Evolutionary conservation across 495 filamentous ascomycete genomes (phyloP).

Genomic region (Tuber umbilicatum): DNA sequence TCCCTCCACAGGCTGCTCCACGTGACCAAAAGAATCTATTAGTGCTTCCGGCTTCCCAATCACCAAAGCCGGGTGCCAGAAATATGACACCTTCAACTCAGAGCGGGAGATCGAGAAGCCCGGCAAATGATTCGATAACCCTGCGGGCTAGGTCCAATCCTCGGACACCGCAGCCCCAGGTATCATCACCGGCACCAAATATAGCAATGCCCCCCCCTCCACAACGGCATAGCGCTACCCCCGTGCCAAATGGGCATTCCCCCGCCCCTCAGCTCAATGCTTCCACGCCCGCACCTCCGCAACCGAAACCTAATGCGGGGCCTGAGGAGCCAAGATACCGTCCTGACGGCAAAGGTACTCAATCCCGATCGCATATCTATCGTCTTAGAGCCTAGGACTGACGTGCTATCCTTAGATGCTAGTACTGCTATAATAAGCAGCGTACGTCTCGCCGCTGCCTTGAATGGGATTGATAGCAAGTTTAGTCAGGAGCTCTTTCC

Average conservation of each 20-base stretch:
- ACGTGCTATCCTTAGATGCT: conserved; percentile 43
- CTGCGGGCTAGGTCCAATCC: conserved; percentile 25
- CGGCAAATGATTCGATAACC: conserved; percentile 29
- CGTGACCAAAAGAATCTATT: conserved; percentile 8
- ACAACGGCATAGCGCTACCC: conserved; percentile 35
- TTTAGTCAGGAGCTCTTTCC: conserved; percentile 47
- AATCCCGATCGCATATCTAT: conserved; percentile 24
- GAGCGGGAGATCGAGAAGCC: conserved; percentile 18
- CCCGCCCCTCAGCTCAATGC: conserved; percentile 28
- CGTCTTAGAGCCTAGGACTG: conserved; percentile 35
- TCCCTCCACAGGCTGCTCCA: background rate
- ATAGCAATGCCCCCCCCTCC: conserved; percentile 30
- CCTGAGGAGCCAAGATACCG: conserved; percentile 38
- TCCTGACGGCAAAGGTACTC: conserved; percentile 43
- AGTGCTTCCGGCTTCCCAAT: conserved; percentile 7
- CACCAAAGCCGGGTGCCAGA: background rate
- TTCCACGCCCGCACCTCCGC: conserved; percentile 27
- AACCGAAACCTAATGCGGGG: conserved; percentile 35
- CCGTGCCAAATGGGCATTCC: conserved; percentile 23
- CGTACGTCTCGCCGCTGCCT: conserved; percentile 56
- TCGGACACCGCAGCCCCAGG: conserved; percentile 14
- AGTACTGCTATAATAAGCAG: conserved; percentile 60
- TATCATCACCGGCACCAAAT: conserved; percentile 22
- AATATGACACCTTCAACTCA: conserved; percentile 1
- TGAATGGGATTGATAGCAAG: conserved; percentile 58